A percentile compares a stretch with the other conserved stretches of the same genome.
Conservation (phyloP, 345 rosid species). For the Gossypium sturtianum region DNA sequence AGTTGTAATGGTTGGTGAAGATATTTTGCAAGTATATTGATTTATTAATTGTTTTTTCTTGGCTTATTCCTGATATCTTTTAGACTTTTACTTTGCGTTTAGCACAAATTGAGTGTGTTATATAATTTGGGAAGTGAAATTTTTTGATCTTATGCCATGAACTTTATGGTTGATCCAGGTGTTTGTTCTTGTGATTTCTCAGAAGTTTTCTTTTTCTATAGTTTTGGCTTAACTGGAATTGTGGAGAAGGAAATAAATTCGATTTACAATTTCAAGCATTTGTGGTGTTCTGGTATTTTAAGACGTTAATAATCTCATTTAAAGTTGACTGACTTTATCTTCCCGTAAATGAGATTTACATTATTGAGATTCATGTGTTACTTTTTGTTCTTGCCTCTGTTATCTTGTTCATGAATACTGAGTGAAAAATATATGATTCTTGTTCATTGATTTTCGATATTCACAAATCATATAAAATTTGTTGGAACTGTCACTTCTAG, state of each 20-base stretch:
- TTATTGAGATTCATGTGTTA: conserved; percentile 1
- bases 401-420: neutral
- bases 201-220: neutral
- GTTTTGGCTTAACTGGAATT: neutral
- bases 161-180: neutral
- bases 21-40: neutral
- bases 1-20: neutral
- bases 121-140: neutral
- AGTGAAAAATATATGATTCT: neutral
- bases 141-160: neutral
- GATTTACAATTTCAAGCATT: neutral
- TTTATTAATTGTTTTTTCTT: neutral
- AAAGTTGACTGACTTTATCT: too few species aligned
- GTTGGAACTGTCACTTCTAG: neutral
- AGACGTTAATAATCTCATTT: neutral
- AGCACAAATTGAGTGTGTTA: neutral
- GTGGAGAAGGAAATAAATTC: neutral
- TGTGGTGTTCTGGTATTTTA: neutral
- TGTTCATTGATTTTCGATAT: neutral
- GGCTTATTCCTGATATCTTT: neutral
- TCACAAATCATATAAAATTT: neutral
- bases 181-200: neutral
- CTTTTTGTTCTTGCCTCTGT: neutral
- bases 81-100: neutral
- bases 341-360: neutral